These are phyloP conservation scores for Suaeda aralocaspica DNA, from an alignment of 148 eudicot species.

Conservation along the genomic window DNA sequence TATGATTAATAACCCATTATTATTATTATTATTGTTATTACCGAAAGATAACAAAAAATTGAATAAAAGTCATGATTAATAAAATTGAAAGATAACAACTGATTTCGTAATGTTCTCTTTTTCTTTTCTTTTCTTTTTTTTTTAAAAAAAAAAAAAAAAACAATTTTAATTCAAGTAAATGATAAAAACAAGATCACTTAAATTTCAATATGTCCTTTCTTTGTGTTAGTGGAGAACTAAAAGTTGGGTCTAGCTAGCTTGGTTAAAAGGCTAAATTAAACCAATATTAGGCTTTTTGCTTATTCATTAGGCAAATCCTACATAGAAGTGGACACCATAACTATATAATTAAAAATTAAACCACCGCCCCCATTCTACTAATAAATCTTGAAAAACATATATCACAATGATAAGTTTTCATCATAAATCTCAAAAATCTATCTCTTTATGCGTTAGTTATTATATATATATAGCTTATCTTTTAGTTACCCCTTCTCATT, in stretches of 20 bases:
- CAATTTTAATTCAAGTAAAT: too few species aligned
- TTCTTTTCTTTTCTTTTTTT: background rate
- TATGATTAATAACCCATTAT: constrained; percentile 26
- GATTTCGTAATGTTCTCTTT: constrained; percentile 15
- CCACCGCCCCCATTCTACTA: constrained; percentile 11
- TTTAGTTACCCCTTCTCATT: constrained; percentile 20
- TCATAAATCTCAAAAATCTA: too few species aligned
- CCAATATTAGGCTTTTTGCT: constrained; percentile 32
- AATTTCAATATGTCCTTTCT: constrained; percentile 6
- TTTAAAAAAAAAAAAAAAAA: too few species aligned
- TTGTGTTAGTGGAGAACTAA: constrained; percentile 21
- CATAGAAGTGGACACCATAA: constrained; percentile 7
- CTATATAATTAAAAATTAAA: background rate
- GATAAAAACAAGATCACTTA: background rate
- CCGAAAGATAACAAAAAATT: constrained; percentile 15
- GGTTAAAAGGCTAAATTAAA: constrained; percentile 25
- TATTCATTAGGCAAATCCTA: constrained; percentile 16
- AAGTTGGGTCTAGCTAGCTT: constrained; percentile 24
- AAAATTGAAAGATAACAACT: too few species aligned
- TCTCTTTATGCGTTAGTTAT: background rate
- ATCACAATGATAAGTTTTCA: too few species aligned
- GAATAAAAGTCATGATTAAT: constrained; percentile 13
- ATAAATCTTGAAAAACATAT: too few species aligned
- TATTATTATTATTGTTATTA: too few species aligned
- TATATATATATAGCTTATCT: too few species aligned